Evolutionary conservation across 257 asterid species (phyloP).

Genomic region (Scutellaria baicalensis): DNA sequence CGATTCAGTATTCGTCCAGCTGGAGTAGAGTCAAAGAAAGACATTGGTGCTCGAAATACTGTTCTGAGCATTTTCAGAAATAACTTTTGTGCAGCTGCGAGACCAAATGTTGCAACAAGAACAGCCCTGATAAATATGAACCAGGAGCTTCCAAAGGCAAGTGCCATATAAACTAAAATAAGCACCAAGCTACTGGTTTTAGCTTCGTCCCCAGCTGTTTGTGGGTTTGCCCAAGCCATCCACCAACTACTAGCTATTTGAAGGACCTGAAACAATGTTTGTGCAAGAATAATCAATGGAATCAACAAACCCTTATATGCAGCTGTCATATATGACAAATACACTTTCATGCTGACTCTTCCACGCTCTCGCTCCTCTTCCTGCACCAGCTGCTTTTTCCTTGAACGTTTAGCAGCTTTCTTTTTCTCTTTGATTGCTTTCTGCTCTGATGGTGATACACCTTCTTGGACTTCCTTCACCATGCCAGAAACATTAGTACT

Average conservation of each 20-base stretch:
- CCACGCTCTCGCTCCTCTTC: constrained; percentile 98
- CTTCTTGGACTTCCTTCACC: constrained; percentile 56
- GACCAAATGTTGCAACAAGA: constrained; percentile 96
- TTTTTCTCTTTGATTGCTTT: constrained; percentile 88
- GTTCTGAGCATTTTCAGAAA: constrained; percentile 72
- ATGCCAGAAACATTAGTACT: constrained; percentile 42
- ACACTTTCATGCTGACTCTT: constrained; percentile 95
- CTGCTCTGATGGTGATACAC: constrained; percentile 55
- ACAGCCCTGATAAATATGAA: constrained; percentile 89
- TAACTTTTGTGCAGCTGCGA: constrained; percentile 88
- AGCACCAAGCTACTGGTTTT: constrained; percentile 70
- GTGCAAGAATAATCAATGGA: constrained; percentile 85
- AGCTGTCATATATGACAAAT: constrained; percentile 85
- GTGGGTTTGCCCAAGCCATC: constrained; percentile 99
- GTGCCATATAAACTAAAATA: constrained; percentile 84
- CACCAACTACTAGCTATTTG: constrained; percentile 99
- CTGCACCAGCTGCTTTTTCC: constrained; percentile 92
- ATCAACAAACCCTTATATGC: constrained; percentile 90
- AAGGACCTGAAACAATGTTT: constrained; percentile 86
- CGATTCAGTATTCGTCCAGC: constrained; percentile 94
- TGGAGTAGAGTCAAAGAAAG: constrained; percentile 97
- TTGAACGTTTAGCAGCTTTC: constrained; percentile 65
- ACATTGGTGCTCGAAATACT: constrained; percentile 88
- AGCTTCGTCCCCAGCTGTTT: constrained; percentile 71
- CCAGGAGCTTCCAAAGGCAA: constrained; percentile 96